These are phyloP conservation scores for Boletus coccyginus DNA, from an alignment of 768 basidiomycete species.

Conservation along the genomic window DNA sequence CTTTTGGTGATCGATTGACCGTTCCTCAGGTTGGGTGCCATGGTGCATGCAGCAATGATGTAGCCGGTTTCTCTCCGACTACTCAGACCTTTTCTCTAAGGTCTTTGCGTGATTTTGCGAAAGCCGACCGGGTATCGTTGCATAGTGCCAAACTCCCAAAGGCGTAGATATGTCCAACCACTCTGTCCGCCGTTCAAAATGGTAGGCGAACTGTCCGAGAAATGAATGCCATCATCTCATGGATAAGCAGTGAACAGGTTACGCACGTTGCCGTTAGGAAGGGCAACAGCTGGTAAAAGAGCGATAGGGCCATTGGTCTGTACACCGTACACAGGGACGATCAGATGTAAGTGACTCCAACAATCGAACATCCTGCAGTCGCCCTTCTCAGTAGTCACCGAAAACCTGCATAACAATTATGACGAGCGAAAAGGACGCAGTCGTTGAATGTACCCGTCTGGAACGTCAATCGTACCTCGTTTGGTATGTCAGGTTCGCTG, in stretches of 20 bases:
- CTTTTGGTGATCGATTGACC: background rate
- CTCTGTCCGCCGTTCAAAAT: conserved; percentile 1
- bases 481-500: no score
- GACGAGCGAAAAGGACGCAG: no score
- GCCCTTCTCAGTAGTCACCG: no score
- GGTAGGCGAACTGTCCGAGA: background rate
- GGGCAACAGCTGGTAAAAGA: background rate
- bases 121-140: conserved; percentile 7
- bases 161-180: conserved; percentile 4
- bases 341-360: no score
- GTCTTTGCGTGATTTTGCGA: background rate
- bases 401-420: no score
- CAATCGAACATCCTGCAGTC: no score
- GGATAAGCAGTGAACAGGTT: no score
- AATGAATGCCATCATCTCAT: background rate
- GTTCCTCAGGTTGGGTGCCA: background rate
- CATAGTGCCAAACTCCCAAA: conserved; percentile 8
- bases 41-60: background rate
- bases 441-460: no score
- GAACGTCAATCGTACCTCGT: no score
- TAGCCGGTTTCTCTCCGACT: background rate
- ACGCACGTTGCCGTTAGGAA: background rate
- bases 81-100: background rate
- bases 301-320: conserved; percentile 1
- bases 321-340: background rate